Evolutionary conservation across 176 grass and related monocot genomes (phyloP), one percentile per base, ranked within the genome.

Genomic region (Aegilops tauschii): DNA sequence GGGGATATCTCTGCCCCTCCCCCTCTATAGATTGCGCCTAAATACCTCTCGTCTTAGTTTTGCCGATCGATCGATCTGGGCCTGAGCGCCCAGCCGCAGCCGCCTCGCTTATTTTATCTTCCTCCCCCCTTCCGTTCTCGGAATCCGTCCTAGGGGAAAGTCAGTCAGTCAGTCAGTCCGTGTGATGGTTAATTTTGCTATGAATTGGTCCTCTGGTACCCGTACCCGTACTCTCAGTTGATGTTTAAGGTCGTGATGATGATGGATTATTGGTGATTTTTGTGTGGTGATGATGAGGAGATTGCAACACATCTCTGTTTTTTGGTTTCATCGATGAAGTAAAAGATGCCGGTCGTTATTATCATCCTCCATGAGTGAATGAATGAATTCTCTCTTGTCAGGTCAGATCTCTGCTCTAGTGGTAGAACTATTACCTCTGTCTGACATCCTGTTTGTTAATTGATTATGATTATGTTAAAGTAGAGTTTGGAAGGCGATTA

Each of bases 1-100:
- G 29, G 23, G 12, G 84, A 39, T 76, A 21, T 70, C 73, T 27
- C 64, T 8, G 7, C 8, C 14, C 29, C 61, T 25, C 61, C 9
- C 21, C 10, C 9, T 52, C 27, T n/a, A 50, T 61, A 80, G 75
- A 68, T 63, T 62, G 45, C 85, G 67, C 59, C 27, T 80, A 80
- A 84, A 56, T 31, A 80, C 69, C 6, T 44, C 29, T 66, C 45
- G 78, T 82, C 73, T 91, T 87, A 87, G 80, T 91, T 91, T 91
- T 91, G 85, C 86, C 81, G 85, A 87, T 59, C 18, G 54, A 59
- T 59, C 54, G 16, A 58, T 87, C 85, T 80, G 81, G 80, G 81
- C 13, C 18, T 0, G 61, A 36, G 76, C 80, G 67, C 80, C 12
- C 72, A 18, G 71, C 52, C 6, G 61, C 83, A 76, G 34, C 14